Conservation (phyloP, 768 basidiomycete genomes). For the Sistotremastrum niveocremeum region DNA sequence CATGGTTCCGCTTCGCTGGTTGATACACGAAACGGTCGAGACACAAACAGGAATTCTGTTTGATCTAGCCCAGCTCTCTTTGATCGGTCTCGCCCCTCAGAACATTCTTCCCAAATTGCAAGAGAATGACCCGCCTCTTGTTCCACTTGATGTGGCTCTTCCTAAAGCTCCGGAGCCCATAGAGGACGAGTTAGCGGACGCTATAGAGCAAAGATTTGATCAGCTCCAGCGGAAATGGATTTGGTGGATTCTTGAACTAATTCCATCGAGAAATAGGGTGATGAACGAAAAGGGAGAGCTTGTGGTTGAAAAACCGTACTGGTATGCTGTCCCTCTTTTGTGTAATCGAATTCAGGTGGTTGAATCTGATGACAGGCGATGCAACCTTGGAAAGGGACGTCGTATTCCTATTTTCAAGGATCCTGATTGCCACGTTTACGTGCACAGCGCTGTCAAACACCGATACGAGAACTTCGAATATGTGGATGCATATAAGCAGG, state of each 20-base stretch:
- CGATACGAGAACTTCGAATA: too few species aligned
- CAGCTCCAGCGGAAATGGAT: slow-evolving; percentile 3
- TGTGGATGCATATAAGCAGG: too few species aligned
- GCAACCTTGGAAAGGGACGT: too few species aligned
- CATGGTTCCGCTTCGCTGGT: slow-evolving; percentile 45
- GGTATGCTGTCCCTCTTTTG: slow-evolving; percentile 13
- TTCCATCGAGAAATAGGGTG: slow-evolving; percentile 5
- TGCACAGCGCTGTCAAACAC: too few species aligned
- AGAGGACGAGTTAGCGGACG: slow-evolving; percentile 4
- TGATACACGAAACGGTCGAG: slow-evolving; percentile 55
- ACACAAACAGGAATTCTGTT: slow-evolving; percentile 47
- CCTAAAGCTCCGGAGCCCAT: too few species aligned
- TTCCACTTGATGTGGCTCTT: too few species aligned
- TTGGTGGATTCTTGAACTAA: slow-evolving; percentile 10
- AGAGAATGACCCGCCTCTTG: neutral
- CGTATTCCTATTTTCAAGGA: too few species aligned
- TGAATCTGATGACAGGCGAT: too few species aligned
- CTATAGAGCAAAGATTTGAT: slow-evolving; percentile 1
- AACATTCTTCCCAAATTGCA: neutral
- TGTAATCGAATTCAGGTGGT: slow-evolving; percentile 19
- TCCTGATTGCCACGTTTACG: too few species aligned
- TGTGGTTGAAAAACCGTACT: slow-evolving; percentile 6
- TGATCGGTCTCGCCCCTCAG: slow-evolving; percentile 33
- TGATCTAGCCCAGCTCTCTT: slow-evolving; percentile 26
- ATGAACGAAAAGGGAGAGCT: slow-evolving; percentile 11